Evolutionary conservation across 768 basidiomycete species (phyloP).

Genomic region (Arthromyces matolae): DNA sequence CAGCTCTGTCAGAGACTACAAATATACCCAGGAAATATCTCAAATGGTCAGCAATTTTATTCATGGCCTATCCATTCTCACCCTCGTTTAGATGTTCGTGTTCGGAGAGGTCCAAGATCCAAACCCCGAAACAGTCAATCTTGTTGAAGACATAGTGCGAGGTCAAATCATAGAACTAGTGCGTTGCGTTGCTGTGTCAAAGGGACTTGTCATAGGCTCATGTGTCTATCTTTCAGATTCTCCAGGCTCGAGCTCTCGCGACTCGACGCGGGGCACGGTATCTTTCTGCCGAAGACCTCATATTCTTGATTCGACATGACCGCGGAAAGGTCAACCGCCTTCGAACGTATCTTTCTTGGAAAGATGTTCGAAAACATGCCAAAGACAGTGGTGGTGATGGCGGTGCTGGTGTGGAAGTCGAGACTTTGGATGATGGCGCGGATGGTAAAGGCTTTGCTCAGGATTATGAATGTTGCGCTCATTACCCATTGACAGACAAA

Average conservation of each 20-base stretch:
- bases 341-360: conserved; percentile 93
- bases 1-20: conserved; percentile 57
- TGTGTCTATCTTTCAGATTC: conserved; percentile 74
- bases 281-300: conserved; percentile 89
- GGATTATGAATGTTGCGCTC: not conserved
- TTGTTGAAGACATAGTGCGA: conserved; percentile 94
- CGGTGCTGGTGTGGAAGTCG: conserved; percentile 77
- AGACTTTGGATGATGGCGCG: conserved; percentile 77
- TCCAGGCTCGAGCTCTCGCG: conserved; percentile 84
- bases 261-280: conserved; percentile 80
- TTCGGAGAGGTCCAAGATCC: conserved; percentile 95
- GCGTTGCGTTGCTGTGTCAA: conserved; percentile 19
- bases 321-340: conserved; percentile 90
- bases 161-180: conserved; percentile 91
- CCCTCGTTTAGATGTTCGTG: conserved; percentile 77
- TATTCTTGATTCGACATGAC: conserved; percentile 94
- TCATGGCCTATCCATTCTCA: not conserved
- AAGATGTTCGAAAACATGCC: conserved; percentile 92
- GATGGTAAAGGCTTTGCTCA: conserved; percentile 51
- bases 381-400: conserved; percentile 86
- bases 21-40: conserved; percentile 87
- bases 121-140: conserved; percentile 78
- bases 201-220: too few relatives aligned
- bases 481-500: conserved; percentile 53
- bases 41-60: conserved; percentile 66